Percentiles rank a stretch among this genome's conserved stretches.
Conservation (phyloP, 495 filamentous ascomycete genomes). For the Friedmanniomyces simplex region DNA sequence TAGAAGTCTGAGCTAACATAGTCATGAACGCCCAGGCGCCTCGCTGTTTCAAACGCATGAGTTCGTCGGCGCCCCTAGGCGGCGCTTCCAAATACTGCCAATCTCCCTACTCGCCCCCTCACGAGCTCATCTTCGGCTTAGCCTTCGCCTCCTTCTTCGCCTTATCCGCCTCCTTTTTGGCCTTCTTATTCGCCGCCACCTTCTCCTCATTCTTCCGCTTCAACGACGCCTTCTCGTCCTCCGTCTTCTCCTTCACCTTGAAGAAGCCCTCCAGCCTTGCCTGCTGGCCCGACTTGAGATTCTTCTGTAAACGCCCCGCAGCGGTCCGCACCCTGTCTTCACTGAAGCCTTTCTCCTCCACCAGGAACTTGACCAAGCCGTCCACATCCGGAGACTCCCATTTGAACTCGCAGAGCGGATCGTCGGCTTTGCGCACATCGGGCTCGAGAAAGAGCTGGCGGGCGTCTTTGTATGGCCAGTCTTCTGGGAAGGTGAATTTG, state of each 20-base stretch:
- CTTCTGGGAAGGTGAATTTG: slow-evolving; percentile 74
- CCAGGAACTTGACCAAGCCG: slow-evolving; percentile 77
- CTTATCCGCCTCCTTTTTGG: slow-evolving; percentile 76
- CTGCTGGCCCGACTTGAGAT: slow-evolving; percentile 79
- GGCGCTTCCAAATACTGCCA: too few species aligned
- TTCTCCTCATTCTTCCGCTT: slow-evolving; percentile 94
- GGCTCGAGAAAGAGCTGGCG: slow-evolving; percentile 83
- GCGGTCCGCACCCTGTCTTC: slow-evolving; percentile 81
- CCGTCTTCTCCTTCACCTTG: slow-evolving; percentile 81
- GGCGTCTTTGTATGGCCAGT: slow-evolving; percentile 90
- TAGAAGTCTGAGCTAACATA: background rate
- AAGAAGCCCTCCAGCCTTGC: slow-evolving; percentile 94
- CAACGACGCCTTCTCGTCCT: slow-evolving; percentile 65
- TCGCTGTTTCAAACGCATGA: background rate
- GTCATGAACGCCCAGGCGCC: background rate
- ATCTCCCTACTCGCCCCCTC: background rate
- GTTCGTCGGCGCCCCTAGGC: too few species aligned
- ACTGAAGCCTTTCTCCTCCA: slow-evolving; percentile 89
- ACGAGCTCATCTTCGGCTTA: slow-evolving; percentile 51
- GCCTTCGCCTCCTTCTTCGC: slow-evolving; percentile 81
- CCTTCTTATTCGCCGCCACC: slow-evolving; percentile 81
- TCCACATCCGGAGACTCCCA: slow-evolving; percentile 92
- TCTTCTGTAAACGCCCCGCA: slow-evolving; percentile 70
- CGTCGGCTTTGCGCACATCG: slow-evolving; percentile 73
- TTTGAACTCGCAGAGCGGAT: slow-evolving; percentile 88